These are phyloP conservation scores for Ascochyta lentis DNA, from an alignment of 2,329 filamentous ascomycete genomes.

Conservation along the genomic window DNA sequence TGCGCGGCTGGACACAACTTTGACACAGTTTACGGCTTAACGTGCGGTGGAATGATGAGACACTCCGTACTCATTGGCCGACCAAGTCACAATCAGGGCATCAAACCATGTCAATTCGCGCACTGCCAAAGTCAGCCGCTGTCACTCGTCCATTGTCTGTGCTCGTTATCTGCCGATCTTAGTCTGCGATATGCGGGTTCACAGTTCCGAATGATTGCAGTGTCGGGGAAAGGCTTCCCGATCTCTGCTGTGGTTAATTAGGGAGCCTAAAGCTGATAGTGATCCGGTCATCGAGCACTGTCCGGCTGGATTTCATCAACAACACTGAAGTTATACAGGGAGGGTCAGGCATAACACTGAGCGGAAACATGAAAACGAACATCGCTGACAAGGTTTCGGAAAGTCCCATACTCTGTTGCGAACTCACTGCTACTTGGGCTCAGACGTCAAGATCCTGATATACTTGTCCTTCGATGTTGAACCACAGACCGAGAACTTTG, in stretches of 20 bases:
- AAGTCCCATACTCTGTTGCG: not conserved
- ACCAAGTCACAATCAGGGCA: not conserved
- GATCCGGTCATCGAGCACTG: not conserved
- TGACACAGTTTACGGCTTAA: constrained; percentile 8
- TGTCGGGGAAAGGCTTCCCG: not conserved
- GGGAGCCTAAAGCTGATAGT: not conserved
- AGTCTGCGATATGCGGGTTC: not conserved
- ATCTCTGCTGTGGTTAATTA: no score
- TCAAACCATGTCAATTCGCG: not conserved
- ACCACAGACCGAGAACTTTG: constrained; percentile 34
- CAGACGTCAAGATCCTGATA: constrained; percentile 22
- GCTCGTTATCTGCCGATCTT: not conserved
- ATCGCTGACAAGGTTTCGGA: no score
- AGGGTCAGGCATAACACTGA: no score
- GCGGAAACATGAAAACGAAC: no score
- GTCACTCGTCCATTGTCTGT: not conserved
- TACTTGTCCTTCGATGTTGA: constrained; percentile 32
- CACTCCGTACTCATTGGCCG: not conserved
- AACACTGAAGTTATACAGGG: not conserved
- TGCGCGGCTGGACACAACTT: constrained; percentile 19
- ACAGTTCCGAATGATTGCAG: not conserved
- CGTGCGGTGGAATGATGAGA: not conserved
- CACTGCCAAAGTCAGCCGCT: not conserved
- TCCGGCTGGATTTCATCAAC: not conserved
- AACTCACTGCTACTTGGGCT: not conserved